phyloP scores from a whole-genome alignment of 1,284 basidiomycete genomes.

The Mycosarcoma maydis region DNA sequence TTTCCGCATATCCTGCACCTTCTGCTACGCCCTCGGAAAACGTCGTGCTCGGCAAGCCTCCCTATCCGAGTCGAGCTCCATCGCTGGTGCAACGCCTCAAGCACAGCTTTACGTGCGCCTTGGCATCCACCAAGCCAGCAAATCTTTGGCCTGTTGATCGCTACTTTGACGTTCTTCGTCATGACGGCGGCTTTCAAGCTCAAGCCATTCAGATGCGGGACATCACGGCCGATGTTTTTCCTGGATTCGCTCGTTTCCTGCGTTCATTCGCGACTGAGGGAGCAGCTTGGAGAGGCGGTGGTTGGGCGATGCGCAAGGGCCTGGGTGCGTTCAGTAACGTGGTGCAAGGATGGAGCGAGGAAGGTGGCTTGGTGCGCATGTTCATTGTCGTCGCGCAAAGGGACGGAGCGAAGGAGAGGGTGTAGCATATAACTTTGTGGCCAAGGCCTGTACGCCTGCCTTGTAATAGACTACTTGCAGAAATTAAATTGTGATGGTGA shows the following conservation, averaged over 20 bases:
- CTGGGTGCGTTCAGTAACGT: conserved; percentile 53
- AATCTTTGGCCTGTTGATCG: conserved; percentile 48
- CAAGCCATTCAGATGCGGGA: conserved; percentile 46
- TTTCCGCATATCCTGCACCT: conserved; percentile 54
- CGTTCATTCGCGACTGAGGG: conserved; percentile 40
- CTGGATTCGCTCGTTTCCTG: conserved; percentile 58
- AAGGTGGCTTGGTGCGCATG: conserved; percentile 54
- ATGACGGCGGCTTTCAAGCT: conserved; percentile 26
- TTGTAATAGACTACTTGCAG: too few species aligned
- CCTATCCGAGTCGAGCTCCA: conserved; percentile 30
- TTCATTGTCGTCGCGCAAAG: conserved; percentile 51
- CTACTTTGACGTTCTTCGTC: conserved; percentile 37
- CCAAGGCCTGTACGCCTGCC: too few species aligned
- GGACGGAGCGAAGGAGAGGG: background rate
- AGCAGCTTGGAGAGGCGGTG: conserved; percentile 51
- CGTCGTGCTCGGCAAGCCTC: conserved; percentile 10
- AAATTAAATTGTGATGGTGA: too few species aligned
- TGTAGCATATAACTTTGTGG: too few species aligned
- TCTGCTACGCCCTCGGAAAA: background rate
- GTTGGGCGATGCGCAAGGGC: conserved; percentile 20
- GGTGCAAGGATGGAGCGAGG: conserved; percentile 54
- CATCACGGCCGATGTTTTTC: conserved; percentile 56
- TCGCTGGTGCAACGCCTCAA: conserved; percentile 11
- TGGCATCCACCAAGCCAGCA: conserved; percentile 32
- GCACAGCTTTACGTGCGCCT: conserved; percentile 35